Percentiles rank a stretch among this genome's conserved stretches.
Evolutionary conservation across 371 early-diverging fungal species (phyloP).

Genomic region (Mortierella sp.): DNA sequence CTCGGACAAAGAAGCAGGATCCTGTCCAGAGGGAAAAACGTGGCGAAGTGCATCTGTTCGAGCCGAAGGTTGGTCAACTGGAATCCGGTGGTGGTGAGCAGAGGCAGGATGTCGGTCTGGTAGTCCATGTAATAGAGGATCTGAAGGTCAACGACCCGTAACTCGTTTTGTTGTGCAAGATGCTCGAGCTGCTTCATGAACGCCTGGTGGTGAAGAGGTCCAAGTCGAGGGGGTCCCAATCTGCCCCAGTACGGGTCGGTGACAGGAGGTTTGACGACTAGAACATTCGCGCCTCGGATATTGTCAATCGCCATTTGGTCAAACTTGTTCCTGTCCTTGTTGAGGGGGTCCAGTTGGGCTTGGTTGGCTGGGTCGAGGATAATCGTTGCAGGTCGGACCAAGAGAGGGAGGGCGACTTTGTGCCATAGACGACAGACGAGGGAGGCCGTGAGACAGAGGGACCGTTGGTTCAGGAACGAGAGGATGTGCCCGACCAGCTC

Average conservation of each 20-base stretch:
- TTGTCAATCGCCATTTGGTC: neutral
- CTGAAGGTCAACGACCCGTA: neutral
- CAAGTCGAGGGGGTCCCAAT: neutral
- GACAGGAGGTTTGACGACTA: neutral
- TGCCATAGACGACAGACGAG: conserved; percentile 3
- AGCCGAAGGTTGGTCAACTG: neutral
- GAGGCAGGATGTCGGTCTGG: neutral
- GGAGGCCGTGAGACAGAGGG: neutral
- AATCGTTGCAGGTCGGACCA: neutral
- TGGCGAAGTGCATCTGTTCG: neutral
- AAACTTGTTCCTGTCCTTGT: neutral
- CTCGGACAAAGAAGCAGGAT: conserved; percentile 7
- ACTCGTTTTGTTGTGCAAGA: neutral
- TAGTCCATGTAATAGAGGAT: neutral
- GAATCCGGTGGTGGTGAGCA: neutral
- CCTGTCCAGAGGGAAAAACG: neutral
- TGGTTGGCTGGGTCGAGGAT: neutral
- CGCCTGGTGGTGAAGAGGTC: neutral
- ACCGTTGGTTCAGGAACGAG: neutral
- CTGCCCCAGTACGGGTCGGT: neutral
- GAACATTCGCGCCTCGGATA: neutral
- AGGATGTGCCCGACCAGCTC: neutral
- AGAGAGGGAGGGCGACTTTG: neutral
- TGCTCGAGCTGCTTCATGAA: neutral
- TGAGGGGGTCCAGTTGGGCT: neutral